Percentiles rank a stretch among this genome's conserved stretches.
These are phyloP conservation scores for Alternaria brassicicola DNA, from an alignment of 2,329 filamentous ascomycete species.

Conservation along the genomic window DNA sequence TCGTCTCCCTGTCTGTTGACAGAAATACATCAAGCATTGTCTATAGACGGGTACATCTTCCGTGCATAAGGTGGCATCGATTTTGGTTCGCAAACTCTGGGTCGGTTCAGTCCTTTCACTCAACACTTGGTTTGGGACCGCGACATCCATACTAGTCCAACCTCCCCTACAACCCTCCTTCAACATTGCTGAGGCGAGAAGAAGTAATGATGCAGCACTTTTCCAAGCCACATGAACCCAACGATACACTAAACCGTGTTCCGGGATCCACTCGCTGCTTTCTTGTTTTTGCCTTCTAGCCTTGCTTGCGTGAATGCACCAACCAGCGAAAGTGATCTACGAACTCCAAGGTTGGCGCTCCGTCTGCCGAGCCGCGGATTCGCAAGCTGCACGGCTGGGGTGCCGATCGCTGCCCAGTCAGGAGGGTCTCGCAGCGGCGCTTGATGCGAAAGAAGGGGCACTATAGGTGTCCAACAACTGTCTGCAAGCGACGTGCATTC, in stretches of 20 bases:
- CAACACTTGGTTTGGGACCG: background rate
- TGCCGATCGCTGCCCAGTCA: background rate
- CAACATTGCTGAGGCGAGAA: background rate
- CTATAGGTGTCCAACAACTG: background rate
- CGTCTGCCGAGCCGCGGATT: background rate
- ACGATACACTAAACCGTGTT: background rate
- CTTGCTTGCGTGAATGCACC: background rate
- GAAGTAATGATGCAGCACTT: background rate
- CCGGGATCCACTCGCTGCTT: background rate
- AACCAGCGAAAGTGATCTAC: background rate
- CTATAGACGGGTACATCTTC: background rate
- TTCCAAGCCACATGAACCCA: background rate
- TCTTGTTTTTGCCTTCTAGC: conserved; percentile 1
- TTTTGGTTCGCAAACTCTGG: background rate
- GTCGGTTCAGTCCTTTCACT: background rate
- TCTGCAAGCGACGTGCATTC: background rate
- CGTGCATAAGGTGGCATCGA: background rate
- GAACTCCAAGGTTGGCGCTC: background rate
- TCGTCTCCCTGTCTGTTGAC: background rate
- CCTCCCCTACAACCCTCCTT: background rate
- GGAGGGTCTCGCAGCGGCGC: background rate
- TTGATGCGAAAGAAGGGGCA: background rate
- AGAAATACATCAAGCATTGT: background rate
- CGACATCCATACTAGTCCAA: background rate
- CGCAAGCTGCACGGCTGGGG: conserved; percentile 1